phyloP scores from a whole-genome alignment of 106 monocot species.

The Apostasia shenzhenica region DNA sequence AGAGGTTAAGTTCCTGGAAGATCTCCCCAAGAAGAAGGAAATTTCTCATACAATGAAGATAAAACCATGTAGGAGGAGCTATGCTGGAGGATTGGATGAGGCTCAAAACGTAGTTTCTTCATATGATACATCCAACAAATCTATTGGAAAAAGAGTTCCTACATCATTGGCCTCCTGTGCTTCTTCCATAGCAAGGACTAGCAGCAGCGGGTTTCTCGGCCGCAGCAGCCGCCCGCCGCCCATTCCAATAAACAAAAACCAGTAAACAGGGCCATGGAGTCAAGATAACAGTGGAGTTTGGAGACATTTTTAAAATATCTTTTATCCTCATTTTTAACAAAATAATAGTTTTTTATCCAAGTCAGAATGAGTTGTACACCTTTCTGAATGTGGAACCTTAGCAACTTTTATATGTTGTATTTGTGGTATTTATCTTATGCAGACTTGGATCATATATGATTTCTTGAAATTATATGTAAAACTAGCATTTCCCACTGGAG shows the following conservation, averaged over 20 bases:
- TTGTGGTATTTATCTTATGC: no score
- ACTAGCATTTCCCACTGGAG: no score
- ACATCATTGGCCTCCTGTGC: conserved; percentile 1
- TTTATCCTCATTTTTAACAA: no score
- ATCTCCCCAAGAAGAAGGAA: conserved; percentile 34
- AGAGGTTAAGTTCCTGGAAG: conserved; percentile 15
- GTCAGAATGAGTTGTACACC: no score
- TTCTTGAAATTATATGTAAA: no score
- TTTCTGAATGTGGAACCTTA: no score
- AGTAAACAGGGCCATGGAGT: not conserved
- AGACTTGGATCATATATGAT: no score
- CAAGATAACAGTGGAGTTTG: no score
- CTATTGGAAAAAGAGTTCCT: not conserved
- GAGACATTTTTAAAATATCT: no score
- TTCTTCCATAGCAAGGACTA: conserved; percentile 14
- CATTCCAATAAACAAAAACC: conserved; percentile 7
- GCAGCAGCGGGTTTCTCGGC: conserved; percentile 5
- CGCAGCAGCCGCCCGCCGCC: conserved; percentile 3
- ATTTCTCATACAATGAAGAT: conserved; percentile 9
- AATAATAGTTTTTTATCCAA: no score
- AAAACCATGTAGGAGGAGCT: conserved; percentile 26
- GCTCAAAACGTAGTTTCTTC: not conserved
- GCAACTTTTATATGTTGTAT: no score
- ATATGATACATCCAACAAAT: not conserved
- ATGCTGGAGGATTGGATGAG: conserved; percentile 9